Base-by-base conservation (phyloP, 106 monocot genomes). In the Dendrobium officinale region DNA sequence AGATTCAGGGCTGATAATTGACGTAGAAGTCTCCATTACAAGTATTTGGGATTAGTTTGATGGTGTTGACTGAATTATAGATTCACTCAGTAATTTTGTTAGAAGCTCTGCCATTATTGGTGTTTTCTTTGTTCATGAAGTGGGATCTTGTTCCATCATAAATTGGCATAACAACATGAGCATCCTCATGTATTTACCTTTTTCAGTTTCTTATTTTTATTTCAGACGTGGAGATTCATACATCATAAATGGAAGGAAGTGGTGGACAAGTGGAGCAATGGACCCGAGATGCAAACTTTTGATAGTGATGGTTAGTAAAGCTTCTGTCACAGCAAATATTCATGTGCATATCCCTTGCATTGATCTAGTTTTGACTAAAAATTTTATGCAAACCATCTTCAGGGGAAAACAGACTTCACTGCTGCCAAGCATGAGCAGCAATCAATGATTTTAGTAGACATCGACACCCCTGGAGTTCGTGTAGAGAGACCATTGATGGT, bases 201-300 rank as follows among this genome's bases (percentile, higher is more conserved):
- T 44, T n/a, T 72, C 29, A 72, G 33, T 40, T 33, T 6, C 15
- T 44, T 43, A 19, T 74, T 44, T 74, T 70, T 20, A 68, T 76
- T 27, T 76, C 82, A 99, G 99, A 77, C 77, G 91, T 44, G 91
- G 89, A 72, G 77, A 93, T 78, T 91, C 61, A 45, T 99, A 99
- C 70, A 51, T 95, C 19, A 90, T 95, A 56, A 99, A 99, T 91
- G 99, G 99, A 29, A 89, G 72, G 72, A 98, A 99, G 66, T 95
- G 99, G 99, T 95, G 99, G 95, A 99, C 95, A 56, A 99, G 99
- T 87, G 99, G 95, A 51, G 99, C 95, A 80, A 99, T 99, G 99
- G 95, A 99, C 79, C 99, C 99, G 81, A 88, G 99, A 72, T 99
- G 99, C 81, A 89, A 90, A 82, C 43, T 99, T 84, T 79, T 99